phyloP scores from a whole-genome alignment of 179 eudicot species.

The Dionaea muscipula region DNA sequence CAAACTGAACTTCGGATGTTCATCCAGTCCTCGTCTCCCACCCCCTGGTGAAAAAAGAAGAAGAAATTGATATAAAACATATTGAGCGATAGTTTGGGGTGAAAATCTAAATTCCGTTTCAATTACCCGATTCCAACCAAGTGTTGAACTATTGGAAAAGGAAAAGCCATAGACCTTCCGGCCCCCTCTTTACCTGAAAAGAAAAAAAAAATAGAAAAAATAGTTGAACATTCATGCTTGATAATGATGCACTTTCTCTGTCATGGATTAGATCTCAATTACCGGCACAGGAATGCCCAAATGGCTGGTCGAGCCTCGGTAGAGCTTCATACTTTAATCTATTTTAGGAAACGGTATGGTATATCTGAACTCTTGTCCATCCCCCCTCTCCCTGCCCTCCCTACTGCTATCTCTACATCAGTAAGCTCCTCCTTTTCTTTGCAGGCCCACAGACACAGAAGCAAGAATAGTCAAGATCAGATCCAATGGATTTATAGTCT shows the following conservation, averaged over 20 bases:
- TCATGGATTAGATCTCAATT: constrained; percentile 64
- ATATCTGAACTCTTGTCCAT: constrained; percentile 2
- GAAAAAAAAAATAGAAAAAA: no score
- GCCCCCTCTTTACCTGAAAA: no score
- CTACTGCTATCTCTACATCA: no score
- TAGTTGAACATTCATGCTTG: background rate
- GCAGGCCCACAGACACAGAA: constrained; percentile 88
- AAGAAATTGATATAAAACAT: no score
- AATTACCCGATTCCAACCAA: no score
- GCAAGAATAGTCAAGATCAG: constrained; percentile 90
- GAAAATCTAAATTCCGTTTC: no score
- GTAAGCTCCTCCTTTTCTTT: constrained; percentile 6
- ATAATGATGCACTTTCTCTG: constrained; percentile 3
- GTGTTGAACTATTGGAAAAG: no score
- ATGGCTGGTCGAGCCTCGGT: constrained; percentile 96
- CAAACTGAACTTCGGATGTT: no score
- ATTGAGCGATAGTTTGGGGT: no score
- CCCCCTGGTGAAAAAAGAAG: no score
- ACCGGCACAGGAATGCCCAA: constrained; percentile 92
- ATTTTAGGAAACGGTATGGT: constrained; percentile 62
- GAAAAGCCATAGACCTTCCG: no score
- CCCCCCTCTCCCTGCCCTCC: background rate
- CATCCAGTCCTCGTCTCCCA: no score
- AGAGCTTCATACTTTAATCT: constrained; percentile 86
- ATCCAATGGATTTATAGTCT: constrained; percentile 94